Conservation (phyloP, 805 yeast genomes). For the Candida qinlingensis region DNA sequence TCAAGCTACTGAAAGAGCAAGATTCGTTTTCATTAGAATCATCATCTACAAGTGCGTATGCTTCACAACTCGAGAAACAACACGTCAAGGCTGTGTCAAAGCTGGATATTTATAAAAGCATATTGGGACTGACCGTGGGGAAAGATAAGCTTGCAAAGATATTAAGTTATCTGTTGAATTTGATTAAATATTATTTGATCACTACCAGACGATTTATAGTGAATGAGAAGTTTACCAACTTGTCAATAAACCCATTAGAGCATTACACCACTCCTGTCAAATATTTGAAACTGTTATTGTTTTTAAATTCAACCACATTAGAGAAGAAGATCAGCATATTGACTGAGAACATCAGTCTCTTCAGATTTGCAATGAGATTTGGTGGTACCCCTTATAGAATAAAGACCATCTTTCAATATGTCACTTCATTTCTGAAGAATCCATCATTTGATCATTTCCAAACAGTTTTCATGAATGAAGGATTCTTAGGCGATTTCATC, state of each 20-base stretch:
- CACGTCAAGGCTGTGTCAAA: slow-evolving; percentile 6
- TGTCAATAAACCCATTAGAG: slow-evolving; percentile 24
- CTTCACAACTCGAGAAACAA: background rate
- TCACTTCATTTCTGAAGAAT: slow-evolving; percentile 21
- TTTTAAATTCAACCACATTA: slow-evolving; percentile 26
- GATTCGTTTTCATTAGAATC: background rate
- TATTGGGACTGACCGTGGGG: slow-evolving; percentile 55
- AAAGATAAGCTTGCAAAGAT: slow-evolving; percentile 69
- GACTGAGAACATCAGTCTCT: slow-evolving; percentile 44
- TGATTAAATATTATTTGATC: slow-evolving; percentile 44
- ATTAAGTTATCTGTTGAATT: slow-evolving; percentile 51
- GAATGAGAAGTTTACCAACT: slow-evolving; percentile 23
- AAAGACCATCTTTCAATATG: slow-evolving; percentile 30
- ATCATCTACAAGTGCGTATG: background rate
- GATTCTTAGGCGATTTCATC: slow-evolving; percentile 44
- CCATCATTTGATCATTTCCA: slow-evolving; percentile 20
- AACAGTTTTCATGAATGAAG: slow-evolving; percentile 35
- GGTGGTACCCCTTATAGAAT: slow-evolving; percentile 65
- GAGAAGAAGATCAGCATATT: slow-evolving; percentile 37
- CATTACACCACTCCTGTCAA: slow-evolving; percentile 22
- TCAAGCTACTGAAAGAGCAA: background rate
- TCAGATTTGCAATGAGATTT: slow-evolving; percentile 64
- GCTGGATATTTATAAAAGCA: slow-evolving; percentile 42
- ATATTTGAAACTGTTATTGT: slow-evolving; percentile 19
- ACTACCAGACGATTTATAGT: slow-evolving; percentile 30